Base-by-base conservation (phyloP, 768 basidiomycete species). In the Mycena crocata region DNA sequence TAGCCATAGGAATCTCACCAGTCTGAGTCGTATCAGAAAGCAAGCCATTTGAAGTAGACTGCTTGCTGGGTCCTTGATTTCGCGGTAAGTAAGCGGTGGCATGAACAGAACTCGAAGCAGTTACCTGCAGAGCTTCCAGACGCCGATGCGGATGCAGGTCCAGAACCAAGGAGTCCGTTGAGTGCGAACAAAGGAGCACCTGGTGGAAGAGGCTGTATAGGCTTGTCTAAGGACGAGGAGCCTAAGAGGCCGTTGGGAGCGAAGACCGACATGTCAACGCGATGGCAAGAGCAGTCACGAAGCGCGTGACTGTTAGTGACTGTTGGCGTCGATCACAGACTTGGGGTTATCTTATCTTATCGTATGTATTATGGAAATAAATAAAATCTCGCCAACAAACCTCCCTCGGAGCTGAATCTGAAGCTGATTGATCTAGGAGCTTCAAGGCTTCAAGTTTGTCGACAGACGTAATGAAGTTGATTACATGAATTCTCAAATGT, bases 231-330 rank as follows among this genome's bases (percentile, higher is more conserved):
- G 23, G 68, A 56, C 23, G 60, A 44, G 5, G 57, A 28, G 42
- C 70, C 73, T 71, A 81, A 62, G 34, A 81, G 79, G 23, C 80
- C 80, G 40, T 75, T 81, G 5, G 78, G 69, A 19, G 77, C 48
- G 59, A 81, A 80, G 30, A 58, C 26, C 17, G 60, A 42, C 61
- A 67, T 63, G 24, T 40, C 28, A 45, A 63, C 62, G 52, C 45
- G 60, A 35, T 19, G 21, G 28, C 10, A 19, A 15, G 28, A 31
- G 48, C 14, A 31, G 48, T 49, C 28, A 49, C 48, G 30, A 49
- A 21, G 12, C 48, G 28, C 48, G 48, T 49, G 48, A 49, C 48
- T n/a, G n/a, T n/a, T n/a, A n/a, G n/a, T n/a, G n/a, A n/a, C n/a
- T n/a, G n/a, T n/a, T n/a, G n/a, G n/a, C n/a, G n/a, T n/a, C n/a